These are phyloP conservation scores for Elaeagnus macrophylla DNA, from an alignment of 306 rosid species.

Conservation along the genomic window DNA sequence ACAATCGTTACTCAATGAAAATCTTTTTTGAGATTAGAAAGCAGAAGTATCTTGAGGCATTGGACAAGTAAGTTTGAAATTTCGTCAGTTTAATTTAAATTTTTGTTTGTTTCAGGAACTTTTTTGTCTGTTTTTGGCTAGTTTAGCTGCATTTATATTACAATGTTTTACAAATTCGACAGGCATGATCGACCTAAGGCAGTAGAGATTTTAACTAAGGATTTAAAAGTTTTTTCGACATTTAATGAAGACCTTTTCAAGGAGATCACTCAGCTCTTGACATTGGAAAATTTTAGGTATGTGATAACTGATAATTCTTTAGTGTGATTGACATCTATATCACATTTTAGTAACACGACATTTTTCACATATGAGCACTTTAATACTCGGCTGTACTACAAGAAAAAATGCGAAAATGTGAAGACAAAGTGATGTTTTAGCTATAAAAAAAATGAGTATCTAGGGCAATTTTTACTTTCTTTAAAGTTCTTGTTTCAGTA, in stretches of 20 bases:
- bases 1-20: conserved; percentile 96
- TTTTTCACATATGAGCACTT: too few species aligned
- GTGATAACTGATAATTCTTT: not conserved
- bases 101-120: conserved; percentile 8
- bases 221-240: conserved; percentile 81
- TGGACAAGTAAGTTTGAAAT: conserved; percentile 71
- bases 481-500: too few species aligned
- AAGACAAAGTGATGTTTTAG: too few species aligned
- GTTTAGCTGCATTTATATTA: conserved; percentile 6
- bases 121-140: not conserved
- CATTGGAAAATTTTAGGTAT: conserved; percentile 85
- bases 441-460: too few species aligned
- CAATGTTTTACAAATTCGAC: conserved; percentile 13
- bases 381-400: too few species aligned
- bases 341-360: not conserved
- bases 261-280: conserved; percentile 94
- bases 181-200: conserved; percentile 95
- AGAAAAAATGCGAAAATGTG: too few species aligned
- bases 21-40: conserved; percentile 96
- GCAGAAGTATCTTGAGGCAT: conserved; percentile 95
- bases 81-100: conserved; percentile 5
- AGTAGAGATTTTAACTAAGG: conserved; percentile 82
- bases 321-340: not conserved
- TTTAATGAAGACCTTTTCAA: conserved; percentile 87
- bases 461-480: too few species aligned